These are phyloP conservation scores for Chaetomiaceae sp. DNA, from an alignment of 2,329 filamentous ascomycete genomes.

Conservation along the genomic window DNA sequence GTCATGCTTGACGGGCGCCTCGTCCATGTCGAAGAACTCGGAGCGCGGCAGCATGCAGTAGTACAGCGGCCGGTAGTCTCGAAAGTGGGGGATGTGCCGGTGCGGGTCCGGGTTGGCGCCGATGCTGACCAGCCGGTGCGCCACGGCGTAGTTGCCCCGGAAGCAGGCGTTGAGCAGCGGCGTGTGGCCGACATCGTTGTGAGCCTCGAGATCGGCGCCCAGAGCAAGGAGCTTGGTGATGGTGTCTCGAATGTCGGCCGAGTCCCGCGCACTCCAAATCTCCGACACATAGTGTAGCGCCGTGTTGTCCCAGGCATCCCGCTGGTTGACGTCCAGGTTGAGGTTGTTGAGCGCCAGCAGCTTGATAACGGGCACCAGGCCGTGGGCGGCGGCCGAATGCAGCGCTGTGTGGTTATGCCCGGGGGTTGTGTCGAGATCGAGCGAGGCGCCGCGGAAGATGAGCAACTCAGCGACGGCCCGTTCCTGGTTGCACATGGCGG, in stretches of 20 bases:
- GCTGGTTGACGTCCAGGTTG: conserved; percentile 24
- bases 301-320: conserved; percentile 24
- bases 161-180: conserved; percentile 25
- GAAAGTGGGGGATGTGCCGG: conserved; percentile 21
- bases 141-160: conserved; percentile 26
- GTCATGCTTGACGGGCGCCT: conserved; percentile 23
- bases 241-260: conserved; percentile 22
- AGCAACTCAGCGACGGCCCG: conserved; percentile 25
- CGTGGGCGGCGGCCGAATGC: conserved; percentile 26
- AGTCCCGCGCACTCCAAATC: conserved; percentile 21
- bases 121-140: conserved; percentile 21
- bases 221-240: conserved; percentile 25
- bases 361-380: conserved; percentile 25
- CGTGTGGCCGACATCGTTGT: conserved; percentile 23
- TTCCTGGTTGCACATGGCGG: conserved; percentile 24
- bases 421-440: conserved; percentile 15
- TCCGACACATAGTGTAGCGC: conserved; percentile 26
- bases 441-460: conserved; percentile 23
- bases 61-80: conserved; percentile 24
- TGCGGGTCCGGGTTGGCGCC: conserved; percentile 25
- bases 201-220: conserved; percentile 25
- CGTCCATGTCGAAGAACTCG: conserved; percentile 24
- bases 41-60: conserved; percentile 22
- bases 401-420: conserved; percentile 22
- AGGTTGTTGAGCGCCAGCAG: conserved; percentile 22